These are phyloP conservation scores for Globisporangium paddicum DNA, from an alignment of 352 stramenopile species.

Conservation along the genomic window DNA sequence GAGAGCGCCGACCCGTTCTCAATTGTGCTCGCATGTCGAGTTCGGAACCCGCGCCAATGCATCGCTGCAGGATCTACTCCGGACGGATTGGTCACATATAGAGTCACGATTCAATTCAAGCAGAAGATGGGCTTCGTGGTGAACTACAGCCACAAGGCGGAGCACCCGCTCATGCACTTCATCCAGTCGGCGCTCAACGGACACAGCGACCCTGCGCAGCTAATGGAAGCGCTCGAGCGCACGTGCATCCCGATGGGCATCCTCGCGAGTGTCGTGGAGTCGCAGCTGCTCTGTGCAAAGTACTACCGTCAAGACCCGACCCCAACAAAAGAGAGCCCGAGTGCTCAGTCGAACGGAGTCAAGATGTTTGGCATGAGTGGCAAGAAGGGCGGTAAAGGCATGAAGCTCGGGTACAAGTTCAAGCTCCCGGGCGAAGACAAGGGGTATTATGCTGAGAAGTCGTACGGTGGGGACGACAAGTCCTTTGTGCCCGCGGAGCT, in stretches of 20 bases:
- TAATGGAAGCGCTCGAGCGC: slow-evolving; percentile 77
- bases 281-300: slow-evolving; percentile 80
- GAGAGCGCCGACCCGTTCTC: slow-evolving; percentile 81
- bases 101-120: slow-evolving; percentile 82
- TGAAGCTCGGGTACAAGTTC: slow-evolving; percentile 86
- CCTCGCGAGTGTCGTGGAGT: slow-evolving; percentile 74
- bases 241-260: slow-evolving; percentile 84
- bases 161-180: slow-evolving; percentile 83
- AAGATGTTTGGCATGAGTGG: slow-evolving; percentile 55
- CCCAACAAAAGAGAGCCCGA: slow-evolving; percentile 32
- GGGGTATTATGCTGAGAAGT: slow-evolving; percentile 82
- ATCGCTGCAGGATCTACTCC: slow-evolving; percentile 67
- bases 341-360: slow-evolving; percentile 19
- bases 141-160: slow-evolving; percentile 84
- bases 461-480: slow-evolving; percentile 81
- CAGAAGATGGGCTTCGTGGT: slow-evolving; percentile 87
- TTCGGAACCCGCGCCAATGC: slow-evolving; percentile 63
- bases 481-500: slow-evolving; percentile 81
- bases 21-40: slow-evolving; percentile 71
- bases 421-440: slow-evolving; percentile 85
- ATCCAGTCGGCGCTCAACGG: slow-evolving; percentile 83
- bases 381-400: slow-evolving; percentile 80
- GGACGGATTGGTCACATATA: slow-evolving; percentile 73
- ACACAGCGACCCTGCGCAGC: slow-evolving; percentile 70
- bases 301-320: slow-evolving; percentile 69